Conservation (phyloP, 2,329 filamentous ascomycete genomes). For the Aureobasidium sp. region DNA sequence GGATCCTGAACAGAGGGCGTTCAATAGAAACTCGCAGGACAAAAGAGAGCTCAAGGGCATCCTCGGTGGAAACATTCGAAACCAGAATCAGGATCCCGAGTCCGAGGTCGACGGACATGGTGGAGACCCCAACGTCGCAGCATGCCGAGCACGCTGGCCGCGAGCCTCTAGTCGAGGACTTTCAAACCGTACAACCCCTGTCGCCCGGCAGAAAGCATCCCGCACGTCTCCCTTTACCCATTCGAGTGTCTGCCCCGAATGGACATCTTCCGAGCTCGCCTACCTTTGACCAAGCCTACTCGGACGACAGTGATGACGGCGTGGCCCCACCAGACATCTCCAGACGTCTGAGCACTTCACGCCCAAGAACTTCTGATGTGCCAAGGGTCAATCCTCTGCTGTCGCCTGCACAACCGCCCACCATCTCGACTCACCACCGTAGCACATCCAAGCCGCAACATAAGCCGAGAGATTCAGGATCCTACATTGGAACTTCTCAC, state of each 20-base stretch:
- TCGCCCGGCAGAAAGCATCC: background rate
- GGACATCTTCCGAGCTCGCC: background rate
- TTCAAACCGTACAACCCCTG: constrained; percentile 17
- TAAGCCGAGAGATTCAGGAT: constrained; percentile 5
- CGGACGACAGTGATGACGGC: background rate
- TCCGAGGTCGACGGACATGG: constrained; percentile 2
- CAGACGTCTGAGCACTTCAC: background rate
- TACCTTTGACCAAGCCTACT: background rate
- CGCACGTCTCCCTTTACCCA: background rate
- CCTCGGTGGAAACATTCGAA: background rate
- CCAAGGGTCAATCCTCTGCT: background rate
- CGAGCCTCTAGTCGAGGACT: constrained; percentile 24
- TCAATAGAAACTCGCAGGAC: background rate
- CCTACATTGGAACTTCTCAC: background rate
- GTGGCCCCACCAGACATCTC: background rate
- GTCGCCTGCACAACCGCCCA: background rate
- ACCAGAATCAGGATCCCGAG: background rate
- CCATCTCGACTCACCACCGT: background rate
- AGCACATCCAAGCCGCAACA: background rate
- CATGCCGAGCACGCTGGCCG: background rate
- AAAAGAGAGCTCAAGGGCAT: background rate
- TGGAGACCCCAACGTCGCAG: background rate
- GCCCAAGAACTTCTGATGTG: background rate
- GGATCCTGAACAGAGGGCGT: background rate
- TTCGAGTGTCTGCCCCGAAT: background rate